Base-by-base conservation (phyloP, 1,284 basidiomycete species). In the Abortiporus biennis region DNA sequence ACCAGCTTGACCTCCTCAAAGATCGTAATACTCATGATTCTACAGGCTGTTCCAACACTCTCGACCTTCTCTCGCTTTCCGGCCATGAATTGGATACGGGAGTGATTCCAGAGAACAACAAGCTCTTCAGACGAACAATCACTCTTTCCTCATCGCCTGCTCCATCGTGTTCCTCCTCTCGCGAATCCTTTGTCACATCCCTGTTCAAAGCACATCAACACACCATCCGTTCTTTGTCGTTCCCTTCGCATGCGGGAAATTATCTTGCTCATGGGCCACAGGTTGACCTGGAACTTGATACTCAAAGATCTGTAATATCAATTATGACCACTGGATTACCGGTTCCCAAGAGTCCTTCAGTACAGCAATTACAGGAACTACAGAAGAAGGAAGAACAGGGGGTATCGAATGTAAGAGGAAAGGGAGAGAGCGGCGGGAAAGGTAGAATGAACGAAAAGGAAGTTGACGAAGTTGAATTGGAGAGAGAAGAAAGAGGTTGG, bases 401-500 rank as follows among this genome's bases (percentile, higher is more conserved):
- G n/a, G n/a, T n/a, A n/a, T n/a, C n/a, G n/a, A n/a, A n/a, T n/a
- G n/a, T n/a, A n/a, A n/a, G n/a, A n/a, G n/a, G n/a, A n/a, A n/a
- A n/a, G n/a, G n/a, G n/a, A n/a, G n/a, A n/a, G n/a, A n/a, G n/a
- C n/a, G n/a, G n/a, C n/a, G n/a, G n/a, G n/a, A n/a, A n/a, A n/a
- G n/a, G n/a, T n/a, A 29, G 27, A 29, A 29, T 29, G 27, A 29
- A 29, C 27, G 52, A 59, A 22, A 49, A 54, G 6, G 57, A 36
- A 6, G 40, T 54, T 9, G 52, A 62, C 40, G 47, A 49, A 8
- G 48, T 60, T 27, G 59, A 65, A 38, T 67, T 67, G 41, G 86
- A 89, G 54, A 62, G 83, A 31, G 81, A 87, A 56, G 83, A 89
- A 51, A 68, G 86, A 1, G 81, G 76, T 2, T 90, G 85, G 83